phyloP scores from a whole-genome alignment of 2,329 filamentous ascomycete genomes.

The Zalaria obscura region DNA sequence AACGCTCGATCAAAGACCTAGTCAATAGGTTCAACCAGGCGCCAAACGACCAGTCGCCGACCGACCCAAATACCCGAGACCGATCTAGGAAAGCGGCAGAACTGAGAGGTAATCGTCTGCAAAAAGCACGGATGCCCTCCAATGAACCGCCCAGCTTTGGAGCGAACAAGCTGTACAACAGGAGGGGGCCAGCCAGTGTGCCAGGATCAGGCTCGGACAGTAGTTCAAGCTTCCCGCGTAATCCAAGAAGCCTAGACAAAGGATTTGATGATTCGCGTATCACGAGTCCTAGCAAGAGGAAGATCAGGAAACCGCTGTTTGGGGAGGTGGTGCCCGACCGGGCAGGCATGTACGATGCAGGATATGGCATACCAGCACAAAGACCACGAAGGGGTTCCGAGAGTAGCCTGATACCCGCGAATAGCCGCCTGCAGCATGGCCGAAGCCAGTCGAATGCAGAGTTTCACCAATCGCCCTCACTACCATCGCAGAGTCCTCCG shows the following conservation, averaged over 20 bases:
- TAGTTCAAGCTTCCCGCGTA: background rate
- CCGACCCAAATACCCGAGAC: slow-evolving; percentile 12
- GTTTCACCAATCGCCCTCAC: slow-evolving; percentile 9
- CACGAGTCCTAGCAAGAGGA: background rate
- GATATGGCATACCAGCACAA: slow-evolving; percentile 41
- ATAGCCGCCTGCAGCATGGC: slow-evolving; percentile 32
- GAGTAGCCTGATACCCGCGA: slow-evolving; percentile 38
- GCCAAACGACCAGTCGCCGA: slow-evolving; percentile 7
- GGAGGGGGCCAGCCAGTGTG: background rate
- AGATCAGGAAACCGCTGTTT: slow-evolving; percentile 45
- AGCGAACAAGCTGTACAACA: slow-evolving; percentile 15
- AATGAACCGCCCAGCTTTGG: slow-evolving; percentile 10
- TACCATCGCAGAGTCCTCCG: slow-evolving; percentile 5
- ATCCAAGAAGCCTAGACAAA: background rate
- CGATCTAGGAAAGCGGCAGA: slow-evolving; percentile 10
- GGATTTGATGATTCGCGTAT: background rate
- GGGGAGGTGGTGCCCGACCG: slow-evolving; percentile 57
- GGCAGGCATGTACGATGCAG: slow-evolving; percentile 36
- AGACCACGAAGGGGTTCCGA: slow-evolving; percentile 49
- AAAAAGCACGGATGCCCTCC: slow-evolving; percentile 11
- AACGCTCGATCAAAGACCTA: slow-evolving; percentile 67
- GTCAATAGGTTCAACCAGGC: slow-evolving; percentile 62
- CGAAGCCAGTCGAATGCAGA: slow-evolving; percentile 40
- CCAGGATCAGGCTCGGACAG: background rate
- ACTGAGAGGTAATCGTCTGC: slow-evolving; percentile 7